These are phyloP conservation scores for Myriosclerotinia curreyana DNA, from an alignment of 2,329 filamentous ascomycete genomes.

Conservation along the genomic window DNA sequence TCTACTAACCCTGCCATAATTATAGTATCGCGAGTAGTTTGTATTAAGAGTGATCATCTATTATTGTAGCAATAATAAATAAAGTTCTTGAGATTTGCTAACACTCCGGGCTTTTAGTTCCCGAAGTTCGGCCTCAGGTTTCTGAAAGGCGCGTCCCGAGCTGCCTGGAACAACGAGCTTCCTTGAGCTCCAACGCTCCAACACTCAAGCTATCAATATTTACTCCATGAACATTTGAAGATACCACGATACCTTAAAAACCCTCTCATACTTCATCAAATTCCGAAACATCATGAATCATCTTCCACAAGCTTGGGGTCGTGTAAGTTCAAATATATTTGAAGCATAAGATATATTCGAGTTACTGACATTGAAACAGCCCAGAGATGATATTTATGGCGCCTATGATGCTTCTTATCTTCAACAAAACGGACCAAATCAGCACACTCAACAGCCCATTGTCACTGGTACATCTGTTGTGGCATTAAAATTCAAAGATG, in stretches of 20 bases:
- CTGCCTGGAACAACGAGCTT: constrained; percentile 23
- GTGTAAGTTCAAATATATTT: constrained; percentile 50
- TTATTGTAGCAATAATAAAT: neutral
- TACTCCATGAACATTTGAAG: constrained; percentile 20
- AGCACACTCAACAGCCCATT: constrained; percentile 87
- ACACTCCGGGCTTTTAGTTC: neutral
- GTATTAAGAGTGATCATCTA: neutral
- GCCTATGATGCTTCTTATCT: constrained; percentile 87
- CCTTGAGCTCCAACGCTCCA: constrained; percentile 19
- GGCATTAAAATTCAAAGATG: constrained; percentile 92
- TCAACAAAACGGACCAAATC: constrained; percentile 66
- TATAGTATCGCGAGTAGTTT: neutral
- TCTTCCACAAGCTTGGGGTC: constrained; percentile 69
- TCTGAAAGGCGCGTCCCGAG: constrained; percentile 20
- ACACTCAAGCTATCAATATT: constrained; percentile 7
- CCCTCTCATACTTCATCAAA: neutral
- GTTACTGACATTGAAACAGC: constrained; percentile 55
- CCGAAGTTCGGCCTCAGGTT: constrained; percentile 20
- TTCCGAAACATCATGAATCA: constrained; percentile 57
- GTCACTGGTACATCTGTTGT: constrained; percentile 97
- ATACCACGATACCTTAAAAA: constrained; percentile 11
- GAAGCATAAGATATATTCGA: constrained; percentile 18
- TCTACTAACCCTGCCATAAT: constrained; percentile 40
- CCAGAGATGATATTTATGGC: constrained; percentile 95
- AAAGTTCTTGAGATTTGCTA: constrained; percentile 3